These are phyloP conservation scores for Trichoderma sp. DNA, from an alignment of 2,329 filamentous ascomycete species.

Conservation along the genomic window DNA sequence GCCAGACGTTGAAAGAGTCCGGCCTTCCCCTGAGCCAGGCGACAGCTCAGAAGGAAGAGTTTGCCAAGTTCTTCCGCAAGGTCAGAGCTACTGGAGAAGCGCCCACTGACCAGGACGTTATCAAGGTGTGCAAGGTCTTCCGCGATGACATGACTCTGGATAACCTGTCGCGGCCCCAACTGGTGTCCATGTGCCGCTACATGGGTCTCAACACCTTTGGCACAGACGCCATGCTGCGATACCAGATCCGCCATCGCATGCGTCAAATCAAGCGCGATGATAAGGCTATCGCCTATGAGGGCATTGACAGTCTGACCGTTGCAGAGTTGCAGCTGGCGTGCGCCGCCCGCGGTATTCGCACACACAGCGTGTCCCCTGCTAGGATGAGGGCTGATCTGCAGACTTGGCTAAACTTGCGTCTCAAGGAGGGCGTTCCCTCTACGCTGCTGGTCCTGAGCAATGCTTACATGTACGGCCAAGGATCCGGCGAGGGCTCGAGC, in stretches of 20 bases:
- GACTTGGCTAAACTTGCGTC: slow-evolving; percentile 90
- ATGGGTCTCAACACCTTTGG: slow-evolving; percentile 98
- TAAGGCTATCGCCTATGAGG: slow-evolving; percentile 89
- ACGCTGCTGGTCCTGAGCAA: slow-evolving; percentile 95
- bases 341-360: slow-evolving; percentile 87
- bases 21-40: slow-evolving; percentile 82
- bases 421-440: slow-evolving; percentile 93
- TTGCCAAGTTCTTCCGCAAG: slow-evolving; percentile 96
- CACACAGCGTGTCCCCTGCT: slow-evolving; percentile 86
- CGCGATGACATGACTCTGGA: slow-evolving; percentile 96
- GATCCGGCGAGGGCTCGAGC: slow-evolving; percentile 81
- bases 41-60: slow-evolving; percentile 89
- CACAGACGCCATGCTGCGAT: slow-evolving; percentile 96
- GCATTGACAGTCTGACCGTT: slow-evolving; percentile 90
- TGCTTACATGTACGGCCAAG: slow-evolving; percentile 93
- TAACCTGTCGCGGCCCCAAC: slow-evolving; percentile 91
- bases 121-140: slow-evolving; percentile 99
- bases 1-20: slow-evolving; percentile 87
- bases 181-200: slow-evolving; percentile 97
- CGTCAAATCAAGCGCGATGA: slow-evolving; percentile 99
- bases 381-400: slow-evolving; percentile 86
- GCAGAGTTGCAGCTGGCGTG: slow-evolving; percentile 90
- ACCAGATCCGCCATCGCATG: slow-evolving; percentile 97
- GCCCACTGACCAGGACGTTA: slow-evolving; percentile 86
- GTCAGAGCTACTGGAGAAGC: slow-evolving; percentile 87